phyloP scores from a whole-genome alignment of 164 flowering plant genomes.

The Warburgia ugandensis region DNA sequence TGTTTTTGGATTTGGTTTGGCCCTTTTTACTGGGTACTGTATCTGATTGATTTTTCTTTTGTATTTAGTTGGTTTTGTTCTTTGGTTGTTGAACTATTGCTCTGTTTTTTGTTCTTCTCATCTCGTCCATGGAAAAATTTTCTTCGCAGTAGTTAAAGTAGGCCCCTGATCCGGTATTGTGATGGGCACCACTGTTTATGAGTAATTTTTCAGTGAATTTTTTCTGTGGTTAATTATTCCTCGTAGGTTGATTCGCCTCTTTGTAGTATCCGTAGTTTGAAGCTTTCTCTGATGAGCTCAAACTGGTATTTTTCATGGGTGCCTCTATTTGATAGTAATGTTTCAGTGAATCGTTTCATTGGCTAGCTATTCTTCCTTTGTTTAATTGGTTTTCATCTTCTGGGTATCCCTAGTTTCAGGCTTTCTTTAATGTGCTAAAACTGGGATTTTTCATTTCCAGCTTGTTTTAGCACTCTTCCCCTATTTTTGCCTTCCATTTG shows the following conservation, averaged over 20 bases:
- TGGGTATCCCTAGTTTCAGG: background rate
- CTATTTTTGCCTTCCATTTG: background rate
- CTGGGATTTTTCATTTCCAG: background rate
- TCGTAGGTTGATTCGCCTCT: no score
- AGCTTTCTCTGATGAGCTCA: no score
- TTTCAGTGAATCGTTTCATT: no score
- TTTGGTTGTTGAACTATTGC: no score
- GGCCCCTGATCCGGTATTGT: background rate
- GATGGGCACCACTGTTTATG: background rate
- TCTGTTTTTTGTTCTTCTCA: background rate
- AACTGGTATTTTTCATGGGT: no score
- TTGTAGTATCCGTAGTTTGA: no score
- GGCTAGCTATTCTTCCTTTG: no score
- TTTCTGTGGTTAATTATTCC: no score
- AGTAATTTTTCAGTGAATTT: background rate
- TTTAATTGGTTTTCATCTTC: background rate
- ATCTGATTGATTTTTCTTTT: background rate
- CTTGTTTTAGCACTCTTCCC: background rate
- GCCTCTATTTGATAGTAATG: no score
- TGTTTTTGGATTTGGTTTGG: background rate
- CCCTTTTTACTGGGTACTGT: background rate
- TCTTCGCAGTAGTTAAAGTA: constrained; percentile 1
- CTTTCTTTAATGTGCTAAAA: background rate
- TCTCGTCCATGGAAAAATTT: background rate
- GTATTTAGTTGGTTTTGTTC: background rate